Evolutionary conservation across 2,329 filamentous ascomycete genomes (phyloP).

Genomic region (Amylocarpus encephaloides): DNA sequence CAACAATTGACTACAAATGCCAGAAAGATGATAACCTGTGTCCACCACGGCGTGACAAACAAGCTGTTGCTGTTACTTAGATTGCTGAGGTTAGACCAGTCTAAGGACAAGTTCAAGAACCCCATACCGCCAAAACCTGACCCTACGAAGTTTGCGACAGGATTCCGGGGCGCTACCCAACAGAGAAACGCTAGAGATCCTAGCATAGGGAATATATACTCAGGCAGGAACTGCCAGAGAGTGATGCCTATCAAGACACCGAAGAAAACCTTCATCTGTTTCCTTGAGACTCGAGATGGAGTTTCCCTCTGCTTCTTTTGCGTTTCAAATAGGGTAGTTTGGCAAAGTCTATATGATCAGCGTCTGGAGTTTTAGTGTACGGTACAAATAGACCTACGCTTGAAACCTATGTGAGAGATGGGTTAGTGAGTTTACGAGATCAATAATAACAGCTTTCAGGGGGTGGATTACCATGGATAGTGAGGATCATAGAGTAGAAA

Average conservation of each 20-base stretch:
- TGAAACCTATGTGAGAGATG: constrained; percentile 36
- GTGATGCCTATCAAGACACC: constrained; percentile 44
- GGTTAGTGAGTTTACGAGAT: constrained; percentile 2
- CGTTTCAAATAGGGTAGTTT: constrained; percentile 53
- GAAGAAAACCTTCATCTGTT: constrained; percentile 53
- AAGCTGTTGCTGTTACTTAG: constrained; percentile 37
- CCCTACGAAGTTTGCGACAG: constrained; percentile 54
- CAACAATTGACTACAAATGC: constrained; percentile 52
- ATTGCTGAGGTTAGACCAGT: constrained; percentile 54
- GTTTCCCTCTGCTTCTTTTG: constrained; percentile 45
- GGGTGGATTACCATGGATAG: constrained; percentile 42
- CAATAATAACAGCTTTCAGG: constrained; percentile 3
- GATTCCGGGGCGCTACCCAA: constrained; percentile 55
- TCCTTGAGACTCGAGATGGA: constrained; percentile 42
- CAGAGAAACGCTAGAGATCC: constrained; percentile 55
- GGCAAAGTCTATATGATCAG: constrained; percentile 34
- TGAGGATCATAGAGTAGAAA: constrained; percentile 53
- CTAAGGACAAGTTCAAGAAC: constrained; percentile 51
- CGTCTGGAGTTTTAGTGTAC: neutral
- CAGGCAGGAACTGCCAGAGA: constrained; percentile 56
- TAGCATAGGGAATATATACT: constrained; percentile 54
- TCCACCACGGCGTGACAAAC: constrained; percentile 53
- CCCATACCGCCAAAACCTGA: constrained; percentile 56
- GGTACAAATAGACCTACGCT: constrained; percentile 31
- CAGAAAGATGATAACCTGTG: constrained; percentile 49